Evolutionary conservation across 805 yeast species (phyloP), one percentile per base, ranked within the genome.

Genomic region (Hanseniaspora jakobsenii): DNA sequence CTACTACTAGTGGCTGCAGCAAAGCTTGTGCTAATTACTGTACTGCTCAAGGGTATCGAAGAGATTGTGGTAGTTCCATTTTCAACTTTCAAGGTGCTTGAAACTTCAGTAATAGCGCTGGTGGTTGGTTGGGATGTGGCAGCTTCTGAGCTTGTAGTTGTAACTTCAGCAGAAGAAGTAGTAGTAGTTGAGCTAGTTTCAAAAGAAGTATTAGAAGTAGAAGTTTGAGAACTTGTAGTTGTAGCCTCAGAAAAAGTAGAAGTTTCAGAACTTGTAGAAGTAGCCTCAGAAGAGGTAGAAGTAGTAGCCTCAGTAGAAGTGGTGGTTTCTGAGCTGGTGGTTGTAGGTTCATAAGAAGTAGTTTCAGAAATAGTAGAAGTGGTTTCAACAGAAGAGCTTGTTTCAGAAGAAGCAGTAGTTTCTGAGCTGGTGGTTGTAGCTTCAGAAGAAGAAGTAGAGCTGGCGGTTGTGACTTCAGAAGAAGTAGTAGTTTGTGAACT

Each of bases 221-320:
- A 24, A 24, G 27, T 24, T 24, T 24, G 27, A 7, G 27, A 24
- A 24, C 10, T 10, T 6, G 27, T 51, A 7, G 54, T 52, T 36
- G 23, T 53, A 27, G 59, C 55, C 14, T 61, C 54, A 12, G 63
- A 60, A 14, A 56, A 57, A 9, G 53, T 50, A 19, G 55, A 48
- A 22, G 53, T 24, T 24, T 24, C 27, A 24, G 10, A 24, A 24
- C 9, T 24, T 24, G 27, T 24, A 10, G 27, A 24, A 10, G 27
- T 24, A 10, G 27, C 10, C 9, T 24, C 27, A 6, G 10, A 24
- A 7, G 27, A 24, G 6, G 10, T 7, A 24, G 27, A 24, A 24
- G 27, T 24, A 7, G 27, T 24, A 7, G 6, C 9, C 10, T 24
- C 27, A 24, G 10, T 24, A 10, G 27, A 24, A 24, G 27, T 7